A percentile compares a stretch with the other conserved stretches of the same genome.
Conservation (phyloP, 1,139 yeast genomes). For the Williopsis jadinii region DNA sequence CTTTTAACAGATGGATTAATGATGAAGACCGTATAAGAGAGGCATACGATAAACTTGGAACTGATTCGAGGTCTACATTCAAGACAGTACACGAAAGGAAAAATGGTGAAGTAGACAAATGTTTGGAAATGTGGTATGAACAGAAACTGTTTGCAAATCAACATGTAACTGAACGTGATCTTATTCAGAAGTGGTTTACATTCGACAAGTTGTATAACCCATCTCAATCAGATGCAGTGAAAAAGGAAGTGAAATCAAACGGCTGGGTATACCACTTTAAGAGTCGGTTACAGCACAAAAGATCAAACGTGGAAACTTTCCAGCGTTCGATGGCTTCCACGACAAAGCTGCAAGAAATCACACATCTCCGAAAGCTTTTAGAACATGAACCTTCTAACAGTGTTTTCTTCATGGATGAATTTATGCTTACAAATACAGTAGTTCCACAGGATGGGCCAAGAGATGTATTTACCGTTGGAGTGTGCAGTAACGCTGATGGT, state of each 20-base stretch:
- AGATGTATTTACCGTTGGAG: constrained; percentile 10
- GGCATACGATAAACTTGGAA: constrained; percentile 15
- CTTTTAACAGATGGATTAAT: constrained; percentile 30
- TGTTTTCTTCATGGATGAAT: constrained; percentile 23
- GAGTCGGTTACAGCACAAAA: constrained; percentile 21
- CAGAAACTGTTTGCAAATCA: constrained; percentile 24
- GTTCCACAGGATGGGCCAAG: constrained; percentile 12
- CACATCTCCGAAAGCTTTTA: constrained; percentile 3
- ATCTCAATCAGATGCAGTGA: not conserved
- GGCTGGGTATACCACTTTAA: constrained; percentile 34
- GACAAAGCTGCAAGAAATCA: constrained; percentile 7
- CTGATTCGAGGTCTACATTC: constrained; percentile 1
- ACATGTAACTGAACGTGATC: constrained; percentile 20
- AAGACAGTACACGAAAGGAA: constrained; percentile 2
- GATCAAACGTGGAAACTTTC: constrained; percentile 20
- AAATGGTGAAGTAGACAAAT: constrained; percentile 21
- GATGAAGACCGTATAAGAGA: constrained; percentile 17
- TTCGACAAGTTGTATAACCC: constrained; percentile 14
- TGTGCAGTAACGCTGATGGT: constrained; percentile 13
- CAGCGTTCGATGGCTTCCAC: constrained; percentile 4
- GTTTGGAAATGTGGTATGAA: constrained; percentile 27
- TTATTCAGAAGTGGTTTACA: constrained; percentile 25
- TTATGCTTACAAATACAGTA: constrained; percentile 15
- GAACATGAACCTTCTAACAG: constrained; percentile 12
- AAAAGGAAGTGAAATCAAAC: constrained; percentile 22